Evolutionary conservation across 768 basidiomycete genomes (phyloP), one percentile per base, ranked within the genome.

Genomic region (Lyophyllum semitale): DNA sequence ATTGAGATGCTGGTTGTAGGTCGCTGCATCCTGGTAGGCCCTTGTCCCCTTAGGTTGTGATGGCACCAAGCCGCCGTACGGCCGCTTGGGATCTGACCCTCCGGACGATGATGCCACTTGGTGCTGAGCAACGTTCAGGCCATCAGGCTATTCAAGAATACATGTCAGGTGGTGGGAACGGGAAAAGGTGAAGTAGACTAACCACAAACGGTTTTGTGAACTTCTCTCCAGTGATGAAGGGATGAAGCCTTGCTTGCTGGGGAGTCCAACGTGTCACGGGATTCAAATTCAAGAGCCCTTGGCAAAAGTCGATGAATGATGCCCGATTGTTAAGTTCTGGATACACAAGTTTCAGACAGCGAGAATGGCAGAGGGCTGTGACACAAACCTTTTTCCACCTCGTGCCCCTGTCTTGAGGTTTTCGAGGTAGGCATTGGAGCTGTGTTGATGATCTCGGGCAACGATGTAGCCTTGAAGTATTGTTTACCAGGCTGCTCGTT

Each of bases 401-500:
- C 96, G 56, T 88, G 84, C 50, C 81, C 74, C 72, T 86, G 85
- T 64, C 89, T 79, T 58, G 88, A 79, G 17, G 83, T 84, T 68
- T 95, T 96, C 66, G 85, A 87, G 17, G 83, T 81, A 9, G 92
- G 88, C 81, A 96, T 88, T n/a, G 95, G 93, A 41, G 97, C 95
- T 40, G 89, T 89, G 68, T 94, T 94, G 71, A 99, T 90, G 63
- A 99, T 96, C 58, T 99, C 97, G 1, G 93, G 94, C 37, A 99
- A 73, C 18, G 92, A 88, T 25, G 84, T 92, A 17, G 95, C 93
- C 69, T 94, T 92, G 82, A 99, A 98, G 70, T 98, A 99, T 71
- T 98, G 96, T 72, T 99, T 99, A 63, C 95, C 95, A 0, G 95
- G 95, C 68, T 98, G 97, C 68, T 99, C 97, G 59, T 95, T 89